Percentiles rank a stretch among this genome's conserved stretches.
phyloP scores from a whole-genome alignment of 83 land plant genomes.

The Thuja plicata region DNA sequence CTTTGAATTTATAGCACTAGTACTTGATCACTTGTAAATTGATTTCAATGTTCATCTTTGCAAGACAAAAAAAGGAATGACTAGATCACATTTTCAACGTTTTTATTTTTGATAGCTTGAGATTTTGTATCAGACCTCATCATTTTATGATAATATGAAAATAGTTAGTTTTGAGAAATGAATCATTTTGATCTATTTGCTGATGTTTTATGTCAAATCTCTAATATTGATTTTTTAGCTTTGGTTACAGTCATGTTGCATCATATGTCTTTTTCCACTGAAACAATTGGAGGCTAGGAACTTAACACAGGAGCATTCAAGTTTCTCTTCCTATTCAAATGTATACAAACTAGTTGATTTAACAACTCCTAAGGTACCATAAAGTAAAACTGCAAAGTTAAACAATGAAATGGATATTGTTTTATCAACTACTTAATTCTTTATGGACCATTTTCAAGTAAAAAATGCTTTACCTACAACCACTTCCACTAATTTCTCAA shows the following conservation, averaged over 20 bases:
- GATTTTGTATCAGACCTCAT: too few relatives aligned
- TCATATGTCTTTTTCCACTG: constrained; percentile 64
- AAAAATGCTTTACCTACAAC: too few relatives aligned
- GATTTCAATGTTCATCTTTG: background rate
- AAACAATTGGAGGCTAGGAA: constrained; percentile 43
- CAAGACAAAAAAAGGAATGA: constrained; percentile 27
- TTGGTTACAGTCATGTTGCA: constrained; percentile 52
- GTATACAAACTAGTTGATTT: background rate
- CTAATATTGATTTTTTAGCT: background rate
- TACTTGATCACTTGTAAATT: background rate
- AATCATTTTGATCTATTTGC: background rate
- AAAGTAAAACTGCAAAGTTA: background rate
- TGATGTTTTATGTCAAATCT: background rate
- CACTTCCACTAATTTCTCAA: too few relatives aligned
- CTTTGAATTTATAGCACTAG: background rate
- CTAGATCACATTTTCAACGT: too few relatives aligned
- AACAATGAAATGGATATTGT: too few relatives aligned
- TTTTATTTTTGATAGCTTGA: too few relatives aligned
- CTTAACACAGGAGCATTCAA: constrained; percentile 14
- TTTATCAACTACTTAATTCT: too few relatives aligned
- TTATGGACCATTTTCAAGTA: too few relatives aligned
- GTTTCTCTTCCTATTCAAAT: background rate
- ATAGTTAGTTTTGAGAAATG: background rate
- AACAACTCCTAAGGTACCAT: background rate
- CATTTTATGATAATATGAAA: background rate